phyloP scores from a whole-genome alignment of 169 alveolate species.

The Babesia bigemina region DNA sequence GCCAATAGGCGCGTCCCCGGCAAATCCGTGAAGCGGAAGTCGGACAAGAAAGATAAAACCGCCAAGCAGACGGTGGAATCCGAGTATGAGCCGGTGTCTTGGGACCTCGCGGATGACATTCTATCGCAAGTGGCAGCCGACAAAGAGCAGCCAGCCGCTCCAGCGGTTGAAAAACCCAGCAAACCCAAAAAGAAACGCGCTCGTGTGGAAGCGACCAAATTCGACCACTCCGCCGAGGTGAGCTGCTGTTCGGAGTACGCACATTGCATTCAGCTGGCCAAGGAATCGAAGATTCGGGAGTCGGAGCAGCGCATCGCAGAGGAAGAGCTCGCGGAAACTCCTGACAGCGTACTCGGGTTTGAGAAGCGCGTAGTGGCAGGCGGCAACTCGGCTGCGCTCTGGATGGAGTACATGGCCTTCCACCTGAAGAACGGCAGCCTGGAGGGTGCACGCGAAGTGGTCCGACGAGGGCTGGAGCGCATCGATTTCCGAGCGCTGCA shows the following conservation, averaged over 20 bases:
- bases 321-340: slow-evolving; percentile 29
- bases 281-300: slow-evolving; percentile 57
- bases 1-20: slow-evolving; percentile 12
- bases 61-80: neutral
- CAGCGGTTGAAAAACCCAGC: neutral
- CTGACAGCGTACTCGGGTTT: slow-evolving; percentile 45
- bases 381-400: slow-evolving; percentile 51
- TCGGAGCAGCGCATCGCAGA: slow-evolving; percentile 48
- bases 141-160: neutral
- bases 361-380: slow-evolving; percentile 56
- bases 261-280: slow-evolving; percentile 35
- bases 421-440: slow-evolving; percentile 76
- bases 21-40: neutral
- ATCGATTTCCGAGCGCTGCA: slow-evolving; percentile 77
- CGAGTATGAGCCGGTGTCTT: slow-evolving; percentile 14
- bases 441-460: slow-evolving; percentile 80
- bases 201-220: neutral
- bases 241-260: neutral
- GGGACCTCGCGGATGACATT: slow-evolving; percentile 40
- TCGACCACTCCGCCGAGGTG: slow-evolving; percentile 32
- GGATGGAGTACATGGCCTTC: slow-evolving; percentile 81
- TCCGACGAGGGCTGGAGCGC: slow-evolving; percentile 78
- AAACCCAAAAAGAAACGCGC: slow-evolving; percentile 1
- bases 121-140: slow-evolving; percentile 13
- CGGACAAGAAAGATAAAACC: neutral